Conservation (phyloP, 169 alveolate genomes). For the Eimeria zaria region DNA sequence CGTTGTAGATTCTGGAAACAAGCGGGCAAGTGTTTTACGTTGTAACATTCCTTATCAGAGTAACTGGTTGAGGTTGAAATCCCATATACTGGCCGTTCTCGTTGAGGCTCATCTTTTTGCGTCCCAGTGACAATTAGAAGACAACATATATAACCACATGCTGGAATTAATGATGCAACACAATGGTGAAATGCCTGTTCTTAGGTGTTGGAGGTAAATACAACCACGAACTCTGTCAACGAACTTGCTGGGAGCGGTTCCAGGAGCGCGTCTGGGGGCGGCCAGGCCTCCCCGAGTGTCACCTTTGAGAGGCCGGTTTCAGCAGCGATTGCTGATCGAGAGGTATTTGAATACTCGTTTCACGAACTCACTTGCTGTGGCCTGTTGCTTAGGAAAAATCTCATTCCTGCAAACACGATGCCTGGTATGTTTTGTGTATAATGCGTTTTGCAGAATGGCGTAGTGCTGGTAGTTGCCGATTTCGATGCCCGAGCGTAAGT, state of each 20-base stretch:
- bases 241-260: conserved; percentile 15
- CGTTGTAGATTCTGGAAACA: conserved; percentile 66
- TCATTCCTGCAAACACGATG: neutral
- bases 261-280: neutral
- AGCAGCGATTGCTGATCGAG: conserved; percentile 24
- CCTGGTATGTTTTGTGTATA: neutral
- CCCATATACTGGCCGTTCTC: neutral
- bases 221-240: neutral
- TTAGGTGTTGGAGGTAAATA: conserved; percentile 21
- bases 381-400: neutral
- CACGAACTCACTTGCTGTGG: neutral
- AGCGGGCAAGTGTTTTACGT: neutral
- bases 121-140: neutral
- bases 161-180: neutral
- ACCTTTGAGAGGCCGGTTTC: conserved; percentile 51
- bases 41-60: neutral
- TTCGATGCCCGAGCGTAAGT: conserved; percentile 52
- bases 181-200: neutral
- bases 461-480: conserved; percentile 47
- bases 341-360: neutral
- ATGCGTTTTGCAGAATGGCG: conserved; percentile 23
- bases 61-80: neutral
- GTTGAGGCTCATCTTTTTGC: neutral
- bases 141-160: neutral
- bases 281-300: neutral